These are phyloP conservation scores for Eucalyptus globulus DNA, from an alignment of 345 rosid genomes.

Conservation along the genomic window DNA sequence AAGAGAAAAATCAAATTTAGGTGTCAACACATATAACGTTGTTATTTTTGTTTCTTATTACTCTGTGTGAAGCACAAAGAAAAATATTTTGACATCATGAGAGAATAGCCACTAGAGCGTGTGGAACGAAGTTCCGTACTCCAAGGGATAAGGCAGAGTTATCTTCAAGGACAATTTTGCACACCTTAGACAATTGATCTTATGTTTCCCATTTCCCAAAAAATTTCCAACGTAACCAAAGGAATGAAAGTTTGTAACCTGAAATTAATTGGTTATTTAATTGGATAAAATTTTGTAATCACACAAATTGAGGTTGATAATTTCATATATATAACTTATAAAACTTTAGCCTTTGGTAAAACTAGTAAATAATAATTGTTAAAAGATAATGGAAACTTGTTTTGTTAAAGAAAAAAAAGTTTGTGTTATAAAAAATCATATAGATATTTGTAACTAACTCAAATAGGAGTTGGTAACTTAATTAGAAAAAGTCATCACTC, in stretches of 20 bases:
- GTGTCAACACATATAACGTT: too few relatives aligned
- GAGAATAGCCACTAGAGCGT: not conserved
- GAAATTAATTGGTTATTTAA: not conserved
- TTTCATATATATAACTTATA: not conserved
- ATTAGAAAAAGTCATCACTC: not conserved
- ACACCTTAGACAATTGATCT: not conserved
- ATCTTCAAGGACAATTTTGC: not conserved
- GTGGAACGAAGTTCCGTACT: too few relatives aligned
- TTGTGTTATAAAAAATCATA: not conserved
- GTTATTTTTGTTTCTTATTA: too few relatives aligned
- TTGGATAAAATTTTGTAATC: not conserved
- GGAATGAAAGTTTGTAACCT: not conserved
- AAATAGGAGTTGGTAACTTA: not conserved
- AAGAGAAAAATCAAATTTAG: too few relatives aligned
- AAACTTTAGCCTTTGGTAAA: not conserved
- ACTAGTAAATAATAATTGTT: not conserved
- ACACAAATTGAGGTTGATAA: not conserved
- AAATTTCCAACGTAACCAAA: not conserved
- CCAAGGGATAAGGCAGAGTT: rapidly evolving
- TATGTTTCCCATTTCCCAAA: not conserved
- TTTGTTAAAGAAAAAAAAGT: not conserved
- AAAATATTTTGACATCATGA: not conserved
- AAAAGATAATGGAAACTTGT: not conserved
- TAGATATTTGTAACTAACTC: not conserved
- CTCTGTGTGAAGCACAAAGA: too few relatives aligned